A percentile compares a stretch with the other conserved stretches of the same genome.
phyloP scores from a whole-genome alignment of 2,329 filamentous ascomycete genomes.

The Epichloe aotearoae region DNA sequence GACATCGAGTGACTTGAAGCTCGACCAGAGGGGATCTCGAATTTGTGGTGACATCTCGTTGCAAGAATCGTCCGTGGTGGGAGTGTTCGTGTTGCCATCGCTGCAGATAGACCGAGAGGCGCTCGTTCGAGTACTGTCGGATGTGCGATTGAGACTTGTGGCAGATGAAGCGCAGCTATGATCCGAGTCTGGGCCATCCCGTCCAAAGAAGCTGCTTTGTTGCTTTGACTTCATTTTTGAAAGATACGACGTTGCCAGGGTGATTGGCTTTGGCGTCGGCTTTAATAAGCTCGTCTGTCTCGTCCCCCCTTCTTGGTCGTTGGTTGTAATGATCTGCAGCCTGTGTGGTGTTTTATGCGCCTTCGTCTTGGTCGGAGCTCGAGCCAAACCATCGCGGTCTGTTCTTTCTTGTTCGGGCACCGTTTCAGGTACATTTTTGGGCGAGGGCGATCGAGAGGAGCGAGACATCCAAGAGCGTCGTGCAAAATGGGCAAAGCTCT shows the following conservation, averaged over 20 bases:
- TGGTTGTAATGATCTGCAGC: conserved; percentile 15
- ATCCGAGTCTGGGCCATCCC: conserved; percentile 24
- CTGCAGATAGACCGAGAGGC: conserved; percentile 26
- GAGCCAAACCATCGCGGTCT: conserved; percentile 5
- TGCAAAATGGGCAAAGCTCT: conserved; percentile 28
- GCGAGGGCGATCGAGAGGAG: conserved; percentile 22
- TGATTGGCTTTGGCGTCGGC: conserved; percentile 24
- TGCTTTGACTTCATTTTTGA: conserved; percentile 36
- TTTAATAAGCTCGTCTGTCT: conserved; percentile 22
- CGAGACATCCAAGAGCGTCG: conserved; percentile 7
- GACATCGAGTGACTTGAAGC: conserved; percentile 41
- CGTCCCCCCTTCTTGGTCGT: conserved; percentile 11
- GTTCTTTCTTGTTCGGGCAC: conserved; percentile 12
- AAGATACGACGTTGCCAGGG: conserved; percentile 34
- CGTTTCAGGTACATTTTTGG: conserved; percentile 20
- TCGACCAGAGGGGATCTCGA: conserved; percentile 41
- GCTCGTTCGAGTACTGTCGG: conserved; percentile 21
- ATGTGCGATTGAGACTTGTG: conserved; percentile 30
- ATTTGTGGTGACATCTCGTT: conserved; percentile 28
- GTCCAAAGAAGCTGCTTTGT: conserved; percentile 26
- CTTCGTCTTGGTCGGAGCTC: background rate
- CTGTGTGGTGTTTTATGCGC: conserved; percentile 11
- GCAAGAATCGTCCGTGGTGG: conserved; percentile 30
- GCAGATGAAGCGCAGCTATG: conserved; percentile 35
- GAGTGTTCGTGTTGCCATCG: conserved; percentile 24